Conservation (phyloP, 805 yeast species). For the Hagleromyces aurorensis region DNA sequence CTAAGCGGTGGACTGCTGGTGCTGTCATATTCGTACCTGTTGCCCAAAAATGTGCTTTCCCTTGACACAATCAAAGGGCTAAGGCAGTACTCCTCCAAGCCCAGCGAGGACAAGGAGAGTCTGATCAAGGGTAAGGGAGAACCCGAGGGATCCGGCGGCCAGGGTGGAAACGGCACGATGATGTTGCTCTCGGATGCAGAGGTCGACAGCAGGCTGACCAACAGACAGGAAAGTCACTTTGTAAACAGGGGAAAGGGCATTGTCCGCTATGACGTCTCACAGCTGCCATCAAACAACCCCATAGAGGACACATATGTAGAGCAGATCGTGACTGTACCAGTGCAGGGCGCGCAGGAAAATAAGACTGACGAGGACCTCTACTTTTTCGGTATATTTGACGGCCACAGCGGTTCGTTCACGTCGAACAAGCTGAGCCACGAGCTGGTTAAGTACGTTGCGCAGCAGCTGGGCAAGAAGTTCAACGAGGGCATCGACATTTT, state of each 20-base stretch:
- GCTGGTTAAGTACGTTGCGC: conserved; percentile 66
- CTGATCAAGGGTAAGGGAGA: conserved; percentile 1
- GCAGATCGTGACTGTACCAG: conserved; percentile 64
- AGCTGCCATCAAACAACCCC: conserved; percentile 85
- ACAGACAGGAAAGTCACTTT: conserved; percentile 67
- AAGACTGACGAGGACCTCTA: conserved; percentile 61
- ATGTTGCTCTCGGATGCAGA: conserved; percentile 58
- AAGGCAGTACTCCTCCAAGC: conserved; percentile 15
- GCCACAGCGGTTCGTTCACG: conserved; percentile 96
- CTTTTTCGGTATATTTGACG: conserved; percentile 94
- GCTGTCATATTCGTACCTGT: conserved; percentile 13
- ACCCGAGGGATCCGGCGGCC: conserved; percentile 1
- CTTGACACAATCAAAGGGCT: conserved; percentile 25
- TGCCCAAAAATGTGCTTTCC: conserved; percentile 13
- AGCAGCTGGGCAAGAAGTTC: conserved; percentile 61
- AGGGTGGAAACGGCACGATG: conserved; percentile 23
- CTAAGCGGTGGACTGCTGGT: conserved; percentile 14
- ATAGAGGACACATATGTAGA: conserved; percentile 92
- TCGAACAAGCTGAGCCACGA: conserved; percentile 76
- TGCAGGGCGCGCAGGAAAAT: conserved; percentile 28
- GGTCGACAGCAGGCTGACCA: conserved; percentile 59
- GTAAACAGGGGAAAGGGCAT: conserved; percentile 87
- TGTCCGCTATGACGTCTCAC: conserved; percentile 78
- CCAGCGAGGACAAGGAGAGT: conserved; percentile 1
- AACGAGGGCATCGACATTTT: conserved; percentile 11